These are phyloP conservation scores for Citrus mangshanensis DNA, from an alignment of 345 rosid species.

Conservation along the genomic window DNA sequence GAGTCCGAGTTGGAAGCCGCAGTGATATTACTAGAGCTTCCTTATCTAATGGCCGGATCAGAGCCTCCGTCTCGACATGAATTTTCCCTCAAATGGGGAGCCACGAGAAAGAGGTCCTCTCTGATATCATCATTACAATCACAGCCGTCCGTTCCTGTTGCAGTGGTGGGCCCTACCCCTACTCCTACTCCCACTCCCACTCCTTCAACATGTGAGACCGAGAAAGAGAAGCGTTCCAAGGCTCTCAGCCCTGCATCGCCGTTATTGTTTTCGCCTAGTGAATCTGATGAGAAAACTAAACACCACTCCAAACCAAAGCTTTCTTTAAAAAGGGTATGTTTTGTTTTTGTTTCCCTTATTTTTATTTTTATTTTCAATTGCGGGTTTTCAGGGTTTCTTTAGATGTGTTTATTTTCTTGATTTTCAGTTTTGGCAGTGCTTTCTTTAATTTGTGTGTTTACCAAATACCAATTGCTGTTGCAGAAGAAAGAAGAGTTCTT, in stretches of 20 bases:
- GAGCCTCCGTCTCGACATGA: not conserved
- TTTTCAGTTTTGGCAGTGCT: not conserved
- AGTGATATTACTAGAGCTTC: conserved; percentile 22
- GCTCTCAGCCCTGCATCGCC: conserved; percentile 42
- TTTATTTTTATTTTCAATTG: not conserved
- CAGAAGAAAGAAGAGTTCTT: conserved; percentile 29
- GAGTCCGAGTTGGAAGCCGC: conserved; percentile 21
- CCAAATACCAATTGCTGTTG: not conserved
- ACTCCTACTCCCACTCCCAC: not conserved
- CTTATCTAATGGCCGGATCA: conserved; percentile 1
- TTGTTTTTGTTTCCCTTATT: not conserved
- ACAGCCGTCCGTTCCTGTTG: not conserved
- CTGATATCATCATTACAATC: not conserved
- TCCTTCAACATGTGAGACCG: not conserved
- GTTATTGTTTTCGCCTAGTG: conserved; percentile 32
- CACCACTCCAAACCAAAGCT: conserved; percentile 19
- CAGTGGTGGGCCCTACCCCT: not conserved
- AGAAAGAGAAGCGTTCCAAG: conserved; percentile 13
- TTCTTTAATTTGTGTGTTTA: not conserved
- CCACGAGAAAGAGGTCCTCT: conserved; percentile 28
- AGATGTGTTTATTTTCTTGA: not conserved
- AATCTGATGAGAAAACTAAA: conserved; percentile 30
- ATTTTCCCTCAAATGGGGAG: conserved; percentile 24
- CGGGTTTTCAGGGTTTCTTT: not conserved
- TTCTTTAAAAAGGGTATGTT: conserved; percentile 23